Evolutionary conservation across 352 stramenopile species (phyloP).

Genomic region (Phytophthora hybrid): DNA sequence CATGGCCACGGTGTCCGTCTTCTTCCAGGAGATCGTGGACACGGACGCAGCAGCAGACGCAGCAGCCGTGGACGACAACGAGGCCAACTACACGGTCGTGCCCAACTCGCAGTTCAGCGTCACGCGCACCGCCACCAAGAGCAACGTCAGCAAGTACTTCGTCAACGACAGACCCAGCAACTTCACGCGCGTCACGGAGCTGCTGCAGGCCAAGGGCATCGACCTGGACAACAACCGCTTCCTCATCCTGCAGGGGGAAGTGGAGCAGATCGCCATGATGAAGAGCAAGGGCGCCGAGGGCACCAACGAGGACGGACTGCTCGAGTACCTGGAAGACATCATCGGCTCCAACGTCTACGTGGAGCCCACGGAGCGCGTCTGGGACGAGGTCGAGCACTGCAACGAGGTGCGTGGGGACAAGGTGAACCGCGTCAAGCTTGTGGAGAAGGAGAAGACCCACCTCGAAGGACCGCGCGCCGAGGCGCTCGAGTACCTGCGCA

Average conservation of each 20-base stretch:
- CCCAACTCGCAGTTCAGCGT: conserved; percentile 93
- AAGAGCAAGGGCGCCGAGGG: conserved; percentile 96
- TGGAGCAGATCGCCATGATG: conserved; percentile 99
- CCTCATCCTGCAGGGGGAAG: conserved; percentile 97
- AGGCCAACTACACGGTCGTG: conserved; percentile 95
- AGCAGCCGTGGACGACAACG: conserved; percentile 42
- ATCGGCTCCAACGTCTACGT: conserved; percentile 99
- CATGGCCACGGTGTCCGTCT: conserved; percentile 96
- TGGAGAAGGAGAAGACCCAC: conserved; percentile 97
- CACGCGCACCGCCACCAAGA: conserved; percentile 92
- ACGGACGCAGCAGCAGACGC: conserved; percentile 42
- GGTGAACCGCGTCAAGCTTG: conserved; percentile 98
- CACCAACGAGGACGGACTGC: conserved; percentile 96
- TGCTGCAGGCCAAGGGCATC: conserved; percentile 96
- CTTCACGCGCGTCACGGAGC: conserved; percentile 95
- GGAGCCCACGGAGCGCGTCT: conserved; percentile 93
- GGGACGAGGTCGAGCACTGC: conserved; percentile 94
- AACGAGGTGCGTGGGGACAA: conserved; percentile 94
- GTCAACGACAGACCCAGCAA: conserved; percentile 94
- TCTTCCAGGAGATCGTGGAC: conserved; percentile 98
- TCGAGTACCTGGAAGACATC: conserved; percentile 99
- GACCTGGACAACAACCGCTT: conserved; percentile 99
- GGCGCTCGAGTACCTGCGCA: conserved; percentile 94
- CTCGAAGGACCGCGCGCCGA: conserved; percentile 96
- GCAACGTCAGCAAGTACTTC: conserved; percentile 98